Base-by-base conservation (phyloP, 768 basidiomycete genomes). In the Boletus sp. region DNA sequence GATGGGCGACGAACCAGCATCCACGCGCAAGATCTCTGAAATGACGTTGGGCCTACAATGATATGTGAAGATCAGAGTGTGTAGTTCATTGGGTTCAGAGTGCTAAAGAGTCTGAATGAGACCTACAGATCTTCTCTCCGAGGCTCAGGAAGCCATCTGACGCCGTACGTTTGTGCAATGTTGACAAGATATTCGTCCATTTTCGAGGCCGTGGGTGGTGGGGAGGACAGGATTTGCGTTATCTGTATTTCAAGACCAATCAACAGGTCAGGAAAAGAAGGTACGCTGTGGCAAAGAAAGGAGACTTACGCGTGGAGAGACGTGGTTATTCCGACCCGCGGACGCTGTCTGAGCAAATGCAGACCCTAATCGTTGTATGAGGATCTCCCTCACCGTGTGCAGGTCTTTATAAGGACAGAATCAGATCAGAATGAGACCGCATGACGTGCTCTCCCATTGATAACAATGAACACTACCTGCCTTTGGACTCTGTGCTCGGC, bases 121-220 rank as follows among this genome's bases (percentile, higher is more conserved):
- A 65, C 84, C 30, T 47, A 89, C 90, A 85, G 77, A 56, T 89
- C 81, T 63, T 85, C 79, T 53, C 87, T 77, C 1, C 76, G 75
- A 39, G 79, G 78, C 58, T 84, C 84, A 11, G 89, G 84, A 8
- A 63, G 66, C 90, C 90, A 92, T 33, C 78, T 69, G 20, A 90
- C 72, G 24, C 75, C 74, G 61, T 83, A 80, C 7, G 75, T 70
- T 28, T 76, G 72, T 17, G 86, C 86, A 51, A 88, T 80, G 36
- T 74, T 71, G 45, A 73, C 67, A 33, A 92, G 75, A 61, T 79
- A 85, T 32, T 74, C 67, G 63, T 90, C 81, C 52, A 91, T 75
- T 50, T 77, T 75, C 18, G 75, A 70, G 2, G 83, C 83, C 15
- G 85, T 80, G 4, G 88, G 83, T 0, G 81, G 74, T 24, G 81